Percentiles rank a stretch among this genome's conserved stretches.
phyloP scores from a whole-genome alignment of 2,329 filamentous ascomycete species.

The Aspergillus oerlinghausenensis region DNA sequence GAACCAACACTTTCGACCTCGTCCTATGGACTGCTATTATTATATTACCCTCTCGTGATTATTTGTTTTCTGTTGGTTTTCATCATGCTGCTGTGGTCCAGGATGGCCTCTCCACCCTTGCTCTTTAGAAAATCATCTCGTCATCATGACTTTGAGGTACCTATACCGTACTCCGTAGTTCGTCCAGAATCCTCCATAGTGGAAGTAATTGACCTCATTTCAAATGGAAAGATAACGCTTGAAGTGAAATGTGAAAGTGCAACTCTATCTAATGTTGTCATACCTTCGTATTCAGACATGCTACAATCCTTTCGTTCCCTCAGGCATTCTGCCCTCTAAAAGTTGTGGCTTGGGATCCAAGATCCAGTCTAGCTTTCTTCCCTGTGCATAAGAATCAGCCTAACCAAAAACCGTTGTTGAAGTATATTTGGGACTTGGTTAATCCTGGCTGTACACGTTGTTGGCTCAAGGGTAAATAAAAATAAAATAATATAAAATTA shows the following conservation, averaged over 20 bases:
- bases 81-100: neutral
- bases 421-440: slow-evolving; percentile 7
- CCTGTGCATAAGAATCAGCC: slow-evolving; percentile 3
- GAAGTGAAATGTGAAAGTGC: too few relatives aligned
- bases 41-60: neutral
- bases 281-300: too few relatives aligned
- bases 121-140: neutral
- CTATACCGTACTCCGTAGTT: too few relatives aligned
- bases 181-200: neutral
- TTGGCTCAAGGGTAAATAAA: neutral
- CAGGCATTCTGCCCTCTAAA: neutral
- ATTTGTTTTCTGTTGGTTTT: neutral
- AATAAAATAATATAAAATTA: too few relatives aligned
- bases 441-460: neutral
- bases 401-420: slow-evolving; percentile 18
- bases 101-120: neutral
- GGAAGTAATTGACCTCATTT: neutral
- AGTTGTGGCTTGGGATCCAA: slow-evolving; percentile 5
- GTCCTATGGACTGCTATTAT: neutral
- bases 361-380: slow-evolving; percentile 1
- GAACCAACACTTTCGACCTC: neutral
- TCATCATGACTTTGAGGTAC: neutral
- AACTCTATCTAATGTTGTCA: too few relatives aligned
- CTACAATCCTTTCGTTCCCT: neutral
- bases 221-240: neutral